Conservation (phyloP, 2,329 filamentous ascomycete genomes). For the Penicillium brasilianum region DNA sequence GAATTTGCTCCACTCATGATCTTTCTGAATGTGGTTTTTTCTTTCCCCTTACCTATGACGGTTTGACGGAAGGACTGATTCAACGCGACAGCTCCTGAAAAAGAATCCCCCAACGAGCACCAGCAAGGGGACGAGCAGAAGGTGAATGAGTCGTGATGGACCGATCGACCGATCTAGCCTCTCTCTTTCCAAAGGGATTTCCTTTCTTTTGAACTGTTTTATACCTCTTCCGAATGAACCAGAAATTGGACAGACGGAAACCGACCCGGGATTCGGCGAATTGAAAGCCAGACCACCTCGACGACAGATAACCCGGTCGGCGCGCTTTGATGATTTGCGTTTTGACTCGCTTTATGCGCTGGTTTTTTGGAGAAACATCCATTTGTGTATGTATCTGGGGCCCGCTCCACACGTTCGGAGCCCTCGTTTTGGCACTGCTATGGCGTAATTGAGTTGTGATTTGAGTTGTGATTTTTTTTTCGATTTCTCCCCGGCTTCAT, state of each 20-base stretch:
- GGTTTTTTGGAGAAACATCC: neutral
- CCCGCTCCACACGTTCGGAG: neutral
- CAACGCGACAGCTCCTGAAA: slow-evolving; percentile 20
- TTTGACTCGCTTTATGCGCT: neutral
- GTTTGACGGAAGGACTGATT: slow-evolving; percentile 20
- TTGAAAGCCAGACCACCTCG: neutral
- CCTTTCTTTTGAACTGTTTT: slow-evolving; percentile 13
- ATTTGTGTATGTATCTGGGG: slow-evolving; percentile 17
- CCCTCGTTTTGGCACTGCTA: slow-evolving; percentile 22
- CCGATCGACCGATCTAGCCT: slow-evolving; percentile 7
- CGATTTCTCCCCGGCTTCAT: neutral
- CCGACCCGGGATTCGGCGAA: neutral
- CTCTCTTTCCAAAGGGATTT: neutral
- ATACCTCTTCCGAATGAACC: slow-evolving; percentile 16
- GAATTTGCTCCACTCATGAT: slow-evolving; percentile 19
- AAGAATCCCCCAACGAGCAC: slow-evolving; percentile 16
- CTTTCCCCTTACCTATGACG: slow-evolving; percentile 11
- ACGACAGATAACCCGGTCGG: slow-evolving; percentile 10
- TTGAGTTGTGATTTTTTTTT: too few species aligned
- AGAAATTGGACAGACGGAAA: neutral
- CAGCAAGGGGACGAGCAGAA: slow-evolving; percentile 13
- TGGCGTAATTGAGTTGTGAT: slow-evolving; percentile 22
- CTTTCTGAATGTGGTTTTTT: neutral
- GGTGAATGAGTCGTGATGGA: slow-evolving; percentile 21
- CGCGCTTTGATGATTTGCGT: slow-evolving; percentile 2